Conservation (phyloP, 208 protist species). For the Sergeia podlipaevii region DNA sequence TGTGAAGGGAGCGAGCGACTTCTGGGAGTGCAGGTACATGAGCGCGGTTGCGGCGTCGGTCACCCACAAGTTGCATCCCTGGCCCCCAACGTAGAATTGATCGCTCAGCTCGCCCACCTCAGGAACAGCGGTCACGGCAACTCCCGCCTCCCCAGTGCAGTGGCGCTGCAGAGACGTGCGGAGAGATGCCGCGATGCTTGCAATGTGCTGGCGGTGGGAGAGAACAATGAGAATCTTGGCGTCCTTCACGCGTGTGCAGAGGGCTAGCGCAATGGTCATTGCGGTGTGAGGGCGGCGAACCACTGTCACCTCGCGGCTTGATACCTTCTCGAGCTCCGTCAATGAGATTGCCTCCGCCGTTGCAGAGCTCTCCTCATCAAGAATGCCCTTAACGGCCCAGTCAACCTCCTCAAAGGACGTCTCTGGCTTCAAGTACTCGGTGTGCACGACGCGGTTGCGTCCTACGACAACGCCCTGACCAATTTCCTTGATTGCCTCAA, state of each 20-base stretch:
- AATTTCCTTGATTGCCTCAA: slow-evolving; percentile 76
- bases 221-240: slow-evolving; percentile 80
- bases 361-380: slow-evolving; percentile 23
- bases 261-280: slow-evolving; percentile 39
- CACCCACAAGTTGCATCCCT: slow-evolving; percentile 62
- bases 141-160: slow-evolving; percentile 1
- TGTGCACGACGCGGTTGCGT: slow-evolving; percentile 61
- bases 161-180: slow-evolving; percentile 19
- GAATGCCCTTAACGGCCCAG: slow-evolving; percentile 30
- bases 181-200: slow-evolving; percentile 36
- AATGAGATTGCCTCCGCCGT: slow-evolving; percentile 1
- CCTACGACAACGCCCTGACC: slow-evolving; percentile 80
- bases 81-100: slow-evolving; percentile 42
- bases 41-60: slow-evolving; percentile 73
- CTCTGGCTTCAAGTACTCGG: slow-evolving; percentile 45
- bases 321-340: slow-evolving; percentile 16
- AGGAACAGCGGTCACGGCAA: too few relatives aligned
- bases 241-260: slow-evolving; percentile 10
- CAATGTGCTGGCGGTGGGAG: slow-evolving; percentile 70
- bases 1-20: slow-evolving; percentile 73
- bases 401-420: slow-evolving; percentile 32
- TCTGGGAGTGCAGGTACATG: slow-evolving; percentile 58
- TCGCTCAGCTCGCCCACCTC: slow-evolving; percentile 68
- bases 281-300: slow-evolving; percentile 35
- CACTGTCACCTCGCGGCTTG: slow-evolving; percentile 40